These are phyloP conservation scores for Yamadazyma dushanensis DNA, from an alignment of 1,139 yeast genomes.

Conservation along the genomic window DNA sequence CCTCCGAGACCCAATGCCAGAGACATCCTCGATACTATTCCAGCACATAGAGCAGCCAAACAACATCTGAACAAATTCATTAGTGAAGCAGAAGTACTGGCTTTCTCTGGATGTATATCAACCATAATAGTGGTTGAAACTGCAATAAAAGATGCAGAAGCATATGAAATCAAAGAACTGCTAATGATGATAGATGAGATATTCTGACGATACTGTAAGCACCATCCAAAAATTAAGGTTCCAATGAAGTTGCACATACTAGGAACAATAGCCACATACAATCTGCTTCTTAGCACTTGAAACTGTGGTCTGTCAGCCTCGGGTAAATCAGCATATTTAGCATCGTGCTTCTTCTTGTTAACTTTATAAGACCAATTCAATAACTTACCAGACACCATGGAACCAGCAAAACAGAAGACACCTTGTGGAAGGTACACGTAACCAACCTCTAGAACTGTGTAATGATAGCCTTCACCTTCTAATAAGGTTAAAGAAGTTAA, in stretches of 20 bases:
- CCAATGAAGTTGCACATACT: constrained; percentile 26
- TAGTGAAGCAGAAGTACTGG: constrained; percentile 39
- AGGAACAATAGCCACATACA: constrained; percentile 28
- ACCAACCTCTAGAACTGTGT: constrained; percentile 38
- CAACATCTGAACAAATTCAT: constrained; percentile 38
- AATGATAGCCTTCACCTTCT: constrained; percentile 30
- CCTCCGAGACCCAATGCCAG: constrained; percentile 34
- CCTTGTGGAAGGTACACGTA: constrained; percentile 43
- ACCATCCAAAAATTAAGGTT: constrained; percentile 42
- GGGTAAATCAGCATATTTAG: constrained; percentile 16
- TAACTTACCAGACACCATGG: constrained; percentile 29
- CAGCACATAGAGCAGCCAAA: constrained; percentile 36
- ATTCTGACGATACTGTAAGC: constrained; percentile 27
- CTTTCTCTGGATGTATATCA: constrained; percentile 34
- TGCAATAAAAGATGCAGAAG: constrained; percentile 29
- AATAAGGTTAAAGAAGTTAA: constrained; percentile 33
- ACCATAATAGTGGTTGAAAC: constrained; percentile 37
- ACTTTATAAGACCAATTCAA: constrained; percentile 30
- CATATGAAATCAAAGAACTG: constrained; percentile 28
- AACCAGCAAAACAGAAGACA: constrained; percentile 28
- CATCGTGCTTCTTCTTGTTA: constrained; percentile 20
- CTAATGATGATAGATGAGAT: constrained; percentile 33
- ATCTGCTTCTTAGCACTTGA: constrained; percentile 27
- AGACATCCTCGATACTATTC: constrained; percentile 33
- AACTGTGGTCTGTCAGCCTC: constrained; percentile 25